Conservation (phyloP, 176 grass and related monocot genomes). For the Oryza coarctata region DNA sequence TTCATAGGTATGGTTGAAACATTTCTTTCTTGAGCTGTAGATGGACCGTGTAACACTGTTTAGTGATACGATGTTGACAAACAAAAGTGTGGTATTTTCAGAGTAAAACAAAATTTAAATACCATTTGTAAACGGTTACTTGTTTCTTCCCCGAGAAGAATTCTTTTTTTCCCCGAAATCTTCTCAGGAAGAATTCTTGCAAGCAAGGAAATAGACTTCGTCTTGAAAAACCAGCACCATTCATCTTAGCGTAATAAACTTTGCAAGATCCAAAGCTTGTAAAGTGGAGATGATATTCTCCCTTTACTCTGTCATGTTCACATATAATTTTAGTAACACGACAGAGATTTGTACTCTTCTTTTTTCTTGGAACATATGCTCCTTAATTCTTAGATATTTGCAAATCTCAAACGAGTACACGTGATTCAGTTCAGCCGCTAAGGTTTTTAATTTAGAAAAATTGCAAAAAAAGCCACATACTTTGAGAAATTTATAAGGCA, state of each 20-base stretch:
- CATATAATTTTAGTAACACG: neutral
- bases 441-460: neutral
- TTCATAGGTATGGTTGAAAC: neutral
- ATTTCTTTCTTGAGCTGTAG: neutral
- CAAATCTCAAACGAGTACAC: neutral
- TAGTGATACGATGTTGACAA: neutral
- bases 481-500: too few relatives aligned
- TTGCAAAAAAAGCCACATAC: too few relatives aligned
- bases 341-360: neutral
- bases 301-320: conserved; percentile 2
- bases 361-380: neutral
- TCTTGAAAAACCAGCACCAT: neutral
- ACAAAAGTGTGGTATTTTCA: neutral
- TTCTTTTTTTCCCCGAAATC: conserved; percentile 12
- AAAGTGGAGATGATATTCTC: neutral
- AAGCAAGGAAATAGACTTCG: neutral
- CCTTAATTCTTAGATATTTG: neutral
- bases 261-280: neutral
- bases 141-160: neutral
- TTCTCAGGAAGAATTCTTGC: conserved; percentile 25
- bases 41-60: neutral
- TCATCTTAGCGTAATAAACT: neutral
- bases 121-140: neutral
- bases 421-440: neutral
- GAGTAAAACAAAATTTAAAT: neutral